Evolutionary conservation across 805 yeast genomes (phyloP).

Genomic region (Yamadazyma phyllophila): DNA sequence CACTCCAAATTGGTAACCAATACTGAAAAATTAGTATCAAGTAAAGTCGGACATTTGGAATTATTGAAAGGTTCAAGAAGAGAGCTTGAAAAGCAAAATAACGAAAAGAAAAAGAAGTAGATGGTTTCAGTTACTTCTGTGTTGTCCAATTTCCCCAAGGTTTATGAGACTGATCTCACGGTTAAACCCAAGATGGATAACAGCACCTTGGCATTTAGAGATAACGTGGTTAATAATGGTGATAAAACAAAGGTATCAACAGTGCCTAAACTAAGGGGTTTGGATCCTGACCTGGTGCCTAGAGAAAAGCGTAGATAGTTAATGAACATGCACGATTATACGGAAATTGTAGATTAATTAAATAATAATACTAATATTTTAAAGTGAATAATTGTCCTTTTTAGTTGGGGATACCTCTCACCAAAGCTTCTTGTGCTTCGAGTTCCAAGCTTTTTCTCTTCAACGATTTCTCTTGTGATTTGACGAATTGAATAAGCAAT

Average conservation of each 20-base stretch:
- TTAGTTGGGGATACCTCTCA: constrained; percentile 42
- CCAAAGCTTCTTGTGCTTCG: constrained; percentile 63
- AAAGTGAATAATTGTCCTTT: neutral
- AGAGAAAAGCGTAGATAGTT: neutral
- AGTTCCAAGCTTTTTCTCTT: constrained; percentile 52
- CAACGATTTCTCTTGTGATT: constrained; percentile 37
- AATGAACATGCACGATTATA: neutral
- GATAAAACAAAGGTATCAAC: constrained; percentile 5
- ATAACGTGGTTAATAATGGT: constrained; percentile 4
- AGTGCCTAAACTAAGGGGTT: constrained; percentile 14
- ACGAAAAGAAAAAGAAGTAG: constrained; percentile 21
- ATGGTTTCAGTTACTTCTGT: constrained; percentile 3
- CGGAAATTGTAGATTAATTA: neutral
- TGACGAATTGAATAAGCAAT: constrained; percentile 43
- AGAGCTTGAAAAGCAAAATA: constrained; percentile 64
- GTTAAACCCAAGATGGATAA: neutral
- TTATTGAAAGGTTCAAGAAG: constrained; percentile 87
- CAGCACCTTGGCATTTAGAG: neutral
- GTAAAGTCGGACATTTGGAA: constrained; percentile 93
- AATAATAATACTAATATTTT: neutral
- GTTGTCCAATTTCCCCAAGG: constrained; percentile 2
- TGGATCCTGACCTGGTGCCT: constrained; percentile 10
- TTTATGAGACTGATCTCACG: neutral
- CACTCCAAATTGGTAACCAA: constrained; percentile 50
- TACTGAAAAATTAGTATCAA: constrained; percentile 83